Evolutionary conservation across 306 rosid species (phyloP).

Genomic region (Benincasa hispida): DNA sequence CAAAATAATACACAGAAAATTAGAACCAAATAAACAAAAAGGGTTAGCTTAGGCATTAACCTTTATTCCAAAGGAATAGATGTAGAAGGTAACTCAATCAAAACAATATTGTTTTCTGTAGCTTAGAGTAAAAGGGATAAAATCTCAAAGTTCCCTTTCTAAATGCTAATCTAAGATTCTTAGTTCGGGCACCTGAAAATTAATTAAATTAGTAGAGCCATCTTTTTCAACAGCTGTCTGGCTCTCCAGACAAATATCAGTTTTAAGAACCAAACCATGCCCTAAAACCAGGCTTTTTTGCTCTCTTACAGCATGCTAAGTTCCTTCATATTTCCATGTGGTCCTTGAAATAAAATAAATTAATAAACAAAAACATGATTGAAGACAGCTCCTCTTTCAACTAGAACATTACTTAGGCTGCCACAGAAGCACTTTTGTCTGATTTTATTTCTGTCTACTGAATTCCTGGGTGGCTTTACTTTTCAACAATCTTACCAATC

Average conservation of each 20-base stretch:
- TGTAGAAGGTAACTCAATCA: background rate
- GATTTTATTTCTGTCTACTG: constrained; percentile 31
- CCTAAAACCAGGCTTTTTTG: constrained; percentile 42
- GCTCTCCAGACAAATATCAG: constrained; percentile 14
- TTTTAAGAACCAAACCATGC: constrained; percentile 19
- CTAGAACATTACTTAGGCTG: constrained; percentile 14
- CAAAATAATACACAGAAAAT: background rate
- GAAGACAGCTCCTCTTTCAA: constrained; percentile 12
- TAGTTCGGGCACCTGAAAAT: constrained; percentile 11
- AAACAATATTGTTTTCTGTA: background rate
- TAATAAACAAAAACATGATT: constrained; percentile 13
- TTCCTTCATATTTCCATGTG: constrained; percentile 8
- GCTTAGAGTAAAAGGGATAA: background rate
- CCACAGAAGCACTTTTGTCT: constrained; percentile 17
- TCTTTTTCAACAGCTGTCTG: background rate
- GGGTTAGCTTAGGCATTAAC: background rate
- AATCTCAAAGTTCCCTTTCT: background rate
- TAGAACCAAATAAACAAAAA: background rate
- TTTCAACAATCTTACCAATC: constrained; percentile 6
- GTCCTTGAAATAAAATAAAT: background rate
- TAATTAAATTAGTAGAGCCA: background rate
- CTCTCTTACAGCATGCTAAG: constrained; percentile 11
- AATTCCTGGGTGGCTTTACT: constrained; percentile 44
- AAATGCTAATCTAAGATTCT: background rate
- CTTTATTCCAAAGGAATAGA: background rate